These are phyloP conservation scores for Arabidopsis arenosa DNA, from an alignment of 345 rosid species.

Conservation along the genomic window DNA sequence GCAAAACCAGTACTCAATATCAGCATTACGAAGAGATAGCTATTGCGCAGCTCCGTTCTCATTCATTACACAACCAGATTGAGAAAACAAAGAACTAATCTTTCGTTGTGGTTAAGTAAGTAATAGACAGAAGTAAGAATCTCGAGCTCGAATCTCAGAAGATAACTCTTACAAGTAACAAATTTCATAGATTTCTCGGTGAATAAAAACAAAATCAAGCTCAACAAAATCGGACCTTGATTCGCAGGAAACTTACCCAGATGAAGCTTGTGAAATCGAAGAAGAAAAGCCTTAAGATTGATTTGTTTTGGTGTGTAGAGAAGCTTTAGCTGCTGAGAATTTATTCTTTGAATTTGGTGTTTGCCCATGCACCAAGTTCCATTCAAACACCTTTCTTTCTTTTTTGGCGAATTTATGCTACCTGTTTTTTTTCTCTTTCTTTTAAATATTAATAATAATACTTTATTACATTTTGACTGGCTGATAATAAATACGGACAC, in stretches of 20 bases:
- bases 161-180: slow-evolving; percentile 15
- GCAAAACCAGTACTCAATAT: slow-evolving; percentile 14
- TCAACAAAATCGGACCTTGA: not conserved
- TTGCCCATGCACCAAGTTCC: slow-evolving; percentile 44
- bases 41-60: not conserved
- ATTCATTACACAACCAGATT: no score
- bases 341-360: slow-evolving; percentile 26
- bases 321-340: slow-evolving; percentile 20
- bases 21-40: slow-evolving; percentile 12
- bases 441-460: not conserved
- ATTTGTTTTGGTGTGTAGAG: not conserved
- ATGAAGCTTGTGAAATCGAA: slow-evolving; percentile 11
- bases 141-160: slow-evolving; percentile 31
- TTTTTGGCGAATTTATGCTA: slow-evolving; percentile 36
- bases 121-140: not conserved
- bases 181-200: not conserved
- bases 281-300: slow-evolving; percentile 16
- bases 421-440: slow-evolving; percentile 6
- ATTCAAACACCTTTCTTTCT: slow-evolving; percentile 31
- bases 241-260: slow-evolving; percentile 21
- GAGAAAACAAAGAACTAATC: no score
- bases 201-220: not conserved
- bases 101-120: not conserved
- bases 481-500: not conserved
- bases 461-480: slow-evolving; percentile 21